These are phyloP conservation scores for Solanum dulcamara DNA, from an alignment of 257 asterid genomes.

Conservation along the genomic window DNA sequence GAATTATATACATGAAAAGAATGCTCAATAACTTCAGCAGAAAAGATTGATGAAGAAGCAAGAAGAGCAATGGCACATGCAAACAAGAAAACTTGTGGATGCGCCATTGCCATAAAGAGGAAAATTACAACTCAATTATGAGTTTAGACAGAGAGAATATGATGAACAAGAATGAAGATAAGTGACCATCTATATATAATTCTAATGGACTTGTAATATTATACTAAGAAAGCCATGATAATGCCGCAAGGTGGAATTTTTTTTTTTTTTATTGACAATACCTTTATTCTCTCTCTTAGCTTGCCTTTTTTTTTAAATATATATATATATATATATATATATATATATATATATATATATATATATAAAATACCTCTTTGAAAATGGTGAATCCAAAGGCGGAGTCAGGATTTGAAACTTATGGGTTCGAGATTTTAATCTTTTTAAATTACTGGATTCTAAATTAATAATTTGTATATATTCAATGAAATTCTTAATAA, in stretches of 20 bases:
- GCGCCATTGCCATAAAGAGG: not conserved
- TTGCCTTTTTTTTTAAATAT: not conserved
- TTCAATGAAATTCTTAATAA: not conserved
- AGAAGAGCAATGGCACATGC: conserved; percentile 1
- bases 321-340: not conserved
- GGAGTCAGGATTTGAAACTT: no score
- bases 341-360: no score
- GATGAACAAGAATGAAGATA: not conserved
- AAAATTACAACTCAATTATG: not conserved
- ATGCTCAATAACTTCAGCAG: not conserved
- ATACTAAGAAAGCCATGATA: not conserved
- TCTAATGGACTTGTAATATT: not conserved
- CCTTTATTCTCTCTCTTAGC: not conserved
- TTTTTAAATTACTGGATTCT: not conserved
- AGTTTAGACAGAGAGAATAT: not conserved
- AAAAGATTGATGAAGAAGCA: not conserved
- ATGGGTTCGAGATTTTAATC: no score
- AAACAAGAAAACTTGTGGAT: not conserved
- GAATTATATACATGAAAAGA: not conserved
- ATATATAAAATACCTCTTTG: not conserved
- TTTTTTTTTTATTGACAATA: not conserved
- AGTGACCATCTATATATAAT: not conserved
- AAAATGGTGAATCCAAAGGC: not conserved
- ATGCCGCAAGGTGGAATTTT: not conserved
- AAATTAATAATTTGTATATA: no score